A percentile compares a stretch with the other conserved stretches of the same genome.
Evolutionary conservation across 768 basidiomycete genomes (phyloP).

Genomic region (Boletus patriciae): DNA sequence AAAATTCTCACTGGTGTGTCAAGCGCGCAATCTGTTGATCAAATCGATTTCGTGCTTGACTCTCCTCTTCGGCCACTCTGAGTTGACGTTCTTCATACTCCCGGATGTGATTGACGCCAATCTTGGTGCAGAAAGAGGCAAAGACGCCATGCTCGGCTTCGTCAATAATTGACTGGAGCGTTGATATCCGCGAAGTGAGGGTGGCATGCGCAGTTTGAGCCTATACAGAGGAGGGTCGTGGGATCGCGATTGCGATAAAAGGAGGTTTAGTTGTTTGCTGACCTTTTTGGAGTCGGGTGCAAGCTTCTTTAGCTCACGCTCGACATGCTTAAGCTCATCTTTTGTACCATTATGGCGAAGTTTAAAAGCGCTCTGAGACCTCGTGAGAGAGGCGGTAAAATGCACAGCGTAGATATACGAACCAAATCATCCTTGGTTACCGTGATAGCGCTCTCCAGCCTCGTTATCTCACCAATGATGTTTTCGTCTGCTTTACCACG

Average conservation of each 20-base stretch:
- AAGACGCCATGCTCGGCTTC: slow-evolving; percentile 82
- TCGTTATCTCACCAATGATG: slow-evolving; percentile 70
- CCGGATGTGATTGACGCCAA: slow-evolving; percentile 78
- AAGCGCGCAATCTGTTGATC: slow-evolving; percentile 86
- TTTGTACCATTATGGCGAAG: slow-evolving; percentile 74
- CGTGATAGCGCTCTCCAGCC: slow-evolving; percentile 74
- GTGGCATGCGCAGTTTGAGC: slow-evolving; percentile 51
- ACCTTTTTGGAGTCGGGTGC: slow-evolving; percentile 75
- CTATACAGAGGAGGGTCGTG: slow-evolving; percentile 34
- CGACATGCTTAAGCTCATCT: slow-evolving; percentile 81
- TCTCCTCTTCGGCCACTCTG: slow-evolving; percentile 85
- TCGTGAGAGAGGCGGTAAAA: not conserved
- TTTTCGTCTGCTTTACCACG: slow-evolving; percentile 82
- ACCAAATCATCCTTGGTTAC: slow-evolving; percentile 85
- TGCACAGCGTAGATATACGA: slow-evolving; percentile 21
- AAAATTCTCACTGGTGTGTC: slow-evolving; percentile 68
- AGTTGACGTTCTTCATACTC: slow-evolving; percentile 94
- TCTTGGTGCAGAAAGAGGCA: slow-evolving; percentile 70
- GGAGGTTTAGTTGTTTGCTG: not conserved
- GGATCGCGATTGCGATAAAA: not conserved
- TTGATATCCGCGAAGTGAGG: slow-evolving; percentile 55
- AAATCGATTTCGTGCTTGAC: slow-evolving; percentile 76
- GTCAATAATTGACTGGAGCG: slow-evolving; percentile 59
- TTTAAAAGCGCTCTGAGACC: slow-evolving; percentile 66
- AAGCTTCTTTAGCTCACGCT: slow-evolving; percentile 64